Conservation (phyloP, 2,329 filamentous ascomycete genomes). For the Claviceps paspali region DNA sequence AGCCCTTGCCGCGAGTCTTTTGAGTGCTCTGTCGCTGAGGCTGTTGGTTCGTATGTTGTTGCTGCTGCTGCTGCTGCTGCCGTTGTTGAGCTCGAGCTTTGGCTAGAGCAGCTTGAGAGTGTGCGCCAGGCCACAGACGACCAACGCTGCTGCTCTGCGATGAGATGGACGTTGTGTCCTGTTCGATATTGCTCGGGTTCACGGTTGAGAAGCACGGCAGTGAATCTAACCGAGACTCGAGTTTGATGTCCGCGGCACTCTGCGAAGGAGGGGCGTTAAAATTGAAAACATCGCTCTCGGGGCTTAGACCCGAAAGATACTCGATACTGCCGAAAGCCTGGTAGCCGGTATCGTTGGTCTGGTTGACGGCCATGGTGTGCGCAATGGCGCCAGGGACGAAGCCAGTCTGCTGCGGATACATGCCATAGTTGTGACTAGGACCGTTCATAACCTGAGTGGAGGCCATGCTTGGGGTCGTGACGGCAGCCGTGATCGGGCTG, state of each 20-base stretch:
- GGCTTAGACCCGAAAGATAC: conserved; percentile 39
- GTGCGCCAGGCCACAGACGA: conserved; percentile 83
- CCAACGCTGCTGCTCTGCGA: conserved; percentile 43
- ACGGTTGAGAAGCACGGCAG: conserved; percentile 52
- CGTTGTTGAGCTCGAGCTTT: conserved; percentile 58
- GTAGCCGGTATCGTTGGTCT: conserved; percentile 40
- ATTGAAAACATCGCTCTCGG: conserved; percentile 53
- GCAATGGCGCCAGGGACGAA: conserved; percentile 73
- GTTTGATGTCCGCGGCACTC: conserved; percentile 46
- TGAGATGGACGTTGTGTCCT: conserved; percentile 33
- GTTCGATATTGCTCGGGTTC: conserved; percentile 61
- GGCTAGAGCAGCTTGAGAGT: conserved; percentile 71
- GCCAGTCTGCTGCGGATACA: conserved; percentile 91
- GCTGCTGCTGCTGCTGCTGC: conserved; percentile 47
- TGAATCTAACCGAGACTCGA: conserved; percentile 30
- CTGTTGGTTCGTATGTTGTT: conserved; percentile 30
- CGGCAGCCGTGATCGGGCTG: conserved; percentile 34
- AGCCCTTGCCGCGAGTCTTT: conserved; percentile 33
- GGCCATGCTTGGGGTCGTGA: conserved; percentile 39
- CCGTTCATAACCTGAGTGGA: conserved; percentile 49
- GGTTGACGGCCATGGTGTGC: conserved; percentile 64
- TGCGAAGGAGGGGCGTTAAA: conserved; percentile 55
- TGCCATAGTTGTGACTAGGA: conserved; percentile 88
- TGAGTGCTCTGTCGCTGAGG: conserved; percentile 33
- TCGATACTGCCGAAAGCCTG: conserved; percentile 33